These are phyloP conservation scores for Sporothrix schenckii DNA, from an alignment of 2,329 filamentous ascomycete genomes.

Conservation along the genomic window DNA sequence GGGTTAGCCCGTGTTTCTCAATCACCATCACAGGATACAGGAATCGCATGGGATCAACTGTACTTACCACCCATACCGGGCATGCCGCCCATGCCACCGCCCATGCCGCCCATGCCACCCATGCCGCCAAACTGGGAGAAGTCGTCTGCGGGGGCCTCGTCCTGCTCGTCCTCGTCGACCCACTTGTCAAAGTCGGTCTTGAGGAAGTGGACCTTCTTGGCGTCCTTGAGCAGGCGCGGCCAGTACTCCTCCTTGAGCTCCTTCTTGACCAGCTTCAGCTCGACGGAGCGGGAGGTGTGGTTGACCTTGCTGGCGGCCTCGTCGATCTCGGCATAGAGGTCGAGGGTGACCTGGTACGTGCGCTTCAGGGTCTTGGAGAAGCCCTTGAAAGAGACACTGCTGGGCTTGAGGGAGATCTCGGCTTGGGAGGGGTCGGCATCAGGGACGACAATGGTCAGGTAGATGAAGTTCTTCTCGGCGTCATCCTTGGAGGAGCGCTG, in stretches of 20 bases:
- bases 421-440: constrained; percentile 77
- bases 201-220: constrained; percentile 88
- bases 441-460: constrained; percentile 85
- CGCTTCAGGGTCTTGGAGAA: constrained; percentile 81
- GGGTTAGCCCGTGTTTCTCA: neutral
- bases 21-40: no score
- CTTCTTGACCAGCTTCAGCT: constrained; percentile 96
- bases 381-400: constrained; percentile 77
- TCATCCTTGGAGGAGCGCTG: constrained; percentile 87
- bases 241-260: constrained; percentile 92
- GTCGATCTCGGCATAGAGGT: constrained; percentile 91
- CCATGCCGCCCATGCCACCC: constrained; percentile 56
- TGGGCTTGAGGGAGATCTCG: constrained; percentile 81
- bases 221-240: constrained; percentile 90
- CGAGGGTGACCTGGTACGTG: constrained; percentile 81
- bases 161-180: constrained; percentile 98
- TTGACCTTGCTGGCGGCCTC: constrained; percentile 78
- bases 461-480: constrained; percentile 88
- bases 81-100: constrained; percentile 41
- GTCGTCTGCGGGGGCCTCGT: constrained; percentile 83
- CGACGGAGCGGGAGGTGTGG: constrained; percentile 85
- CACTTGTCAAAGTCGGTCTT: constrained; percentile 99
- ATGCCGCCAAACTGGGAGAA: constrained; percentile 64
- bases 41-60: neutral
- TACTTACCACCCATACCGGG: constrained; percentile 37